Evolutionary conservation across 2,329 filamentous ascomycete species (phyloP).

Genomic region (Mycosphaerella arachidis): DNA sequence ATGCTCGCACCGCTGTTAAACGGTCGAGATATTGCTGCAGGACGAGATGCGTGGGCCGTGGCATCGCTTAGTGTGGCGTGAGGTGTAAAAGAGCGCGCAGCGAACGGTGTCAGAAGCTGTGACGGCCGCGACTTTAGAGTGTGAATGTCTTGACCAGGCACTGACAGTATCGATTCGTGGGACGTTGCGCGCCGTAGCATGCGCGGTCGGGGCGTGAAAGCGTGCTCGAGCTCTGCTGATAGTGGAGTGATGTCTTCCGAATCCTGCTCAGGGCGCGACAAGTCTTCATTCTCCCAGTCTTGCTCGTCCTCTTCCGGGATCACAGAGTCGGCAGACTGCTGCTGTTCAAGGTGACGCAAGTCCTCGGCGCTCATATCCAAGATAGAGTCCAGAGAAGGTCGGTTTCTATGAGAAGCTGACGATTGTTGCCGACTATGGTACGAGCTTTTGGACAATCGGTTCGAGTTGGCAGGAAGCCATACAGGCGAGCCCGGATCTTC

Average conservation of each 20-base stretch:
- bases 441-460: slow-evolving; percentile 50
- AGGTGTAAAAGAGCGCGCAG: slow-evolving; percentile 45
- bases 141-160: slow-evolving; percentile 85
- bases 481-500: slow-evolving; percentile 54
- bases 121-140: slow-evolving; percentile 66
- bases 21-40: slow-evolving; percentile 39
- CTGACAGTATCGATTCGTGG: slow-evolving; percentile 84
- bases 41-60: slow-evolving; percentile 31
- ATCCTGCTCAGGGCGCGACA: slow-evolving; percentile 7
- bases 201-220: slow-evolving; percentile 35
- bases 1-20: slow-evolving; percentile 27
- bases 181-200: slow-evolving; percentile 63
- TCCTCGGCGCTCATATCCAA: slow-evolving; percentile 31
- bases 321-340: slow-evolving; percentile 17
- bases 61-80: slow-evolving; percentile 41
- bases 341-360: slow-evolving; percentile 20
- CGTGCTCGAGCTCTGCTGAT: slow-evolving; percentile 24
- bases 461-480: slow-evolving; percentile 58
- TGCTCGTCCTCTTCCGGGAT: slow-evolving; percentile 31
- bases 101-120: slow-evolving; percentile 60
- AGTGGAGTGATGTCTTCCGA: slow-evolving; percentile 20
- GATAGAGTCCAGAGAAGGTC: slow-evolving; percentile 28
- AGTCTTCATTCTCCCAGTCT: slow-evolving; percentile 26
- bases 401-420: slow-evolving; percentile 15
- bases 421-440: slow-evolving; percentile 22